These are phyloP conservation scores for Rhynchosporium secalis DNA, from an alignment of 2,329 filamentous ascomycete species.

Conservation along the genomic window DNA sequence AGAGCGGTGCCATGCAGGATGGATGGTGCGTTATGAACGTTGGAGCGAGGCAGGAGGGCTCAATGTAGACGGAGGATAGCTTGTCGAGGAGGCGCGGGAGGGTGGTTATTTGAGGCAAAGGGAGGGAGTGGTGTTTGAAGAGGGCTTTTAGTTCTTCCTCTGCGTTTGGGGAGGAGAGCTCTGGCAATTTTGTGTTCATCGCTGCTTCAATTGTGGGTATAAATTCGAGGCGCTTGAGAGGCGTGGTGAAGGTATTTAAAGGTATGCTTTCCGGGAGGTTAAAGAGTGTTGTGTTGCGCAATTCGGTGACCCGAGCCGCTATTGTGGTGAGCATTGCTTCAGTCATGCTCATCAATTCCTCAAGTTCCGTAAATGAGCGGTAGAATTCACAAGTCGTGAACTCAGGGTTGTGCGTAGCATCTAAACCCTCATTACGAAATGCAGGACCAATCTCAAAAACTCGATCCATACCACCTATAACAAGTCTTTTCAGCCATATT, in stretches of 20 bases:
- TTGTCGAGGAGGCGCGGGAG: constrained; percentile 77
- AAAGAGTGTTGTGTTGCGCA: constrained; percentile 48
- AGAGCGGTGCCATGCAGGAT: constrained; percentile 84
- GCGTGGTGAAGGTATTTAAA: constrained; percentile 46
- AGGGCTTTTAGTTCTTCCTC: constrained; percentile 56
- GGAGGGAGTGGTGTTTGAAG: constrained; percentile 51
- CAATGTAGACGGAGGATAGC: constrained; percentile 73
- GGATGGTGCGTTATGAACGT: constrained; percentile 90
- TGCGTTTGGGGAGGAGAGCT: constrained; percentile 51
- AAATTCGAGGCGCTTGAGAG: constrained; percentile 69
- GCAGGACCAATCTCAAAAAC: constrained; percentile 92
- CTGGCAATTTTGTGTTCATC: constrained; percentile 50
- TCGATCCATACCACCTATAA: constrained; percentile 83
- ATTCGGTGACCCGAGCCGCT: constrained; percentile 50
- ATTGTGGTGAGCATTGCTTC: constrained; percentile 67
- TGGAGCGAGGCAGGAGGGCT: constrained; percentile 70
- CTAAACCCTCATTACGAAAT: constrained; percentile 92
- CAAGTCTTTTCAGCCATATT: constrained; percentile 88
- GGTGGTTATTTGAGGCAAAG: constrained; percentile 53
- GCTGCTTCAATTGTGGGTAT: constrained; percentile 73
- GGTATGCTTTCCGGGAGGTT: constrained; percentile 44
- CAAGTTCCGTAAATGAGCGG: constrained; percentile 75
- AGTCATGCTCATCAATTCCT: constrained; percentile 73
- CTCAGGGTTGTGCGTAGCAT: constrained; percentile 92
- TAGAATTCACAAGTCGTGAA: constrained; percentile 99